A percentile compares a stretch with the other conserved stretches of the same genome.
phyloP scores from a whole-genome alignment of 257 asterid species.

The Jasminum sambac region DNA sequence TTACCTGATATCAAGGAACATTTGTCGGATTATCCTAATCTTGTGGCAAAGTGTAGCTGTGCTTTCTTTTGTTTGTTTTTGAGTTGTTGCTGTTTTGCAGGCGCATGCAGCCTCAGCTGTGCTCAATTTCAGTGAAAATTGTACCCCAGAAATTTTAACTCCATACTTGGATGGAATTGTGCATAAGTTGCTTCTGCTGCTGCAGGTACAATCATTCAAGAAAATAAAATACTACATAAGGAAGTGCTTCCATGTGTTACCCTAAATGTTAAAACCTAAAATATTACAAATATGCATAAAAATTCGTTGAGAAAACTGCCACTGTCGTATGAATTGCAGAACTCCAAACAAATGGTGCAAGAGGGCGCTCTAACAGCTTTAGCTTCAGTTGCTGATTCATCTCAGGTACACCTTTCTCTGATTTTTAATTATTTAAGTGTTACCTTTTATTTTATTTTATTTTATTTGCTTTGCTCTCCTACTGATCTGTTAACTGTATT shows the following conservation, averaged over 20 bases:
- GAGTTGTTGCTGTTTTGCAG: slow-evolving; percentile 40
- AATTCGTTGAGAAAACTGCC: slow-evolving; percentile 9
- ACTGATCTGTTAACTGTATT: slow-evolving; percentile 24
- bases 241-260: too few species aligned
- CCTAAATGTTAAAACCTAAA: background rate
- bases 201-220: slow-evolving; percentile 54
- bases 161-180: slow-evolving; percentile 88
- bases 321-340: slow-evolving; percentile 50
- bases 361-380: slow-evolving; percentile 95
- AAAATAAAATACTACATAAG: background rate
- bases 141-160: slow-evolving; percentile 82
- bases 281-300: background rate
- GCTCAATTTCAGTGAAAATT: slow-evolving; percentile 88
- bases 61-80: background rate
- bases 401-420: slow-evolving; percentile 56
- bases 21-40: slow-evolving; percentile 13
- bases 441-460: too few species aligned
- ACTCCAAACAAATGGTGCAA: slow-evolving; percentile 96
- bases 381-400: slow-evolving; percentile 97
- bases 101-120: slow-evolving; percentile 98
- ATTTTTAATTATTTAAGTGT: slow-evolving; percentile 7
- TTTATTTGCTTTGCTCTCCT: slow-evolving; percentile 14
- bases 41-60: slow-evolving; percentile 10
- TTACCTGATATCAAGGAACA: background rate
- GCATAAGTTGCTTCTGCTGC: slow-evolving; percentile 73